phyloP scores from a whole-genome alignment of 495 filamentous ascomycete species.

The Lasiosphaeria ovina region DNA sequence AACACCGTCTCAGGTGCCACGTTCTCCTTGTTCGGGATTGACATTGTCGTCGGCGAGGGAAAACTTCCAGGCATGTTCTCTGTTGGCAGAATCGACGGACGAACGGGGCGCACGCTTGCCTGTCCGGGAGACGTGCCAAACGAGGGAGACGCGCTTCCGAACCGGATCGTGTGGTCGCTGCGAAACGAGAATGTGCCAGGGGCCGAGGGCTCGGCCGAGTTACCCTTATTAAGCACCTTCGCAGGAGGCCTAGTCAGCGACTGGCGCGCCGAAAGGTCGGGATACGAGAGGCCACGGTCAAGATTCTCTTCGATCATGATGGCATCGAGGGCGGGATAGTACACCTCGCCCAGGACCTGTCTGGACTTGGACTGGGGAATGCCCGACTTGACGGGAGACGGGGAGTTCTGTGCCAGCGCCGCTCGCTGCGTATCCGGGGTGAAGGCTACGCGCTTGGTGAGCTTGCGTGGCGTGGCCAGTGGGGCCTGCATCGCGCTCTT shows the following conservation, averaged over 20 bases:
- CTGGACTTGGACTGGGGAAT: slow-evolving; percentile 41
- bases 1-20: slow-evolving; percentile 31
- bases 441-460: slow-evolving; percentile 45
- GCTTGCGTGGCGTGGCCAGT: slow-evolving; percentile 49
- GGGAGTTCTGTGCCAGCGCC: slow-evolving; percentile 39
- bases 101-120: slow-evolving; percentile 56
- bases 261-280: slow-evolving; percentile 42
- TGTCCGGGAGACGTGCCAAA: slow-evolving; percentile 53
- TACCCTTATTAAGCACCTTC: slow-evolving; percentile 28
- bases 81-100: slow-evolving; percentile 47
- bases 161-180: slow-evolving; percentile 55
- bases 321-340: slow-evolving; percentile 36
- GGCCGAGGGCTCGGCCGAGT: slow-evolving; percentile 31
- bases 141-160: slow-evolving; percentile 42
- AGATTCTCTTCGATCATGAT: slow-evolving; percentile 25
- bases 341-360: slow-evolving; percentile 30
- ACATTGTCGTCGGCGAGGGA: slow-evolving; percentile 25
- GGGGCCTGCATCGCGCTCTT: slow-evolving; percentile 45
- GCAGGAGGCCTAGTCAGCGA: slow-evolving; percentile 30
- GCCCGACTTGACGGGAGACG: slow-evolving; percentile 49
- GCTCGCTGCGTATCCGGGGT: slow-evolving; percentile 44
- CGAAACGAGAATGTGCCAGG: slow-evolving; percentile 61
- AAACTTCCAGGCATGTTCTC: slow-evolving; percentile 51
- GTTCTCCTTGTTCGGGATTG: slow-evolving; percentile 49
- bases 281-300: slow-evolving; percentile 40